Percentiles rank a stretch among this genome's conserved stretches.
phyloP scores from a whole-genome alignment of 2,329 filamentous ascomycete genomes.

The Scedosporium minutisporum region DNA sequence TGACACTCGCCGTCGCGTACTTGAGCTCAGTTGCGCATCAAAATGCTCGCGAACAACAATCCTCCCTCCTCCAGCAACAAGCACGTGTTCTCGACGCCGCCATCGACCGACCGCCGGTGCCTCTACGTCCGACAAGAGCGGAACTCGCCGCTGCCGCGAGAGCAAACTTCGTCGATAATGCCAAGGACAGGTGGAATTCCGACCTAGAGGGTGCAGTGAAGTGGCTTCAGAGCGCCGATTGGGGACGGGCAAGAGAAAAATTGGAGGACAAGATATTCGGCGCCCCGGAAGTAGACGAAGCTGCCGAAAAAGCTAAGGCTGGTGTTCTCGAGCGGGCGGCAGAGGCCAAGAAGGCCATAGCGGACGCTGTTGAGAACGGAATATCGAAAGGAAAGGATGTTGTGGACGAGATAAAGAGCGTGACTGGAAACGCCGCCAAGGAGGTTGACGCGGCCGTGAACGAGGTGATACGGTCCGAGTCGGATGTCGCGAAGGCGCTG shows the following conservation, averaged over 20 bases:
- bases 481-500: constrained; percentile 38
- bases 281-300: constrained; percentile 2
- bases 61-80: constrained; percentile 46
- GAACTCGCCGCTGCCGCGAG: constrained; percentile 42
- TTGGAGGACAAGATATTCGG: constrained; percentile 41
- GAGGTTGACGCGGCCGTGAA: constrained; percentile 21
- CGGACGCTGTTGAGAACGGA: constrained; percentile 29
- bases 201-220: constrained; percentile 59
- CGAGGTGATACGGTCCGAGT: constrained; percentile 17
- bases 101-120: constrained; percentile 36
- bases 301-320: neutral
- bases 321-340: neutral
- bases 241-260: constrained; percentile 50
- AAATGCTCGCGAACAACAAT: constrained; percentile 53
- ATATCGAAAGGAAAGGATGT: constrained; percentile 31
- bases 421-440: constrained; percentile 24
- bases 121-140: constrained; percentile 38
- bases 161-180: constrained; percentile 50
- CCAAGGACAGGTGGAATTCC: constrained; percentile 71
- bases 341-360: constrained; percentile 17
- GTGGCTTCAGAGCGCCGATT: constrained; percentile 58
- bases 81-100: constrained; percentile 43
- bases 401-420: constrained; percentile 26
- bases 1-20: constrained; percentile 66
- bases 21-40: constrained; percentile 62